Base-by-base conservation (phyloP, 2,329 filamentous ascomycete genomes). In the Aspergillus persii region DNA sequence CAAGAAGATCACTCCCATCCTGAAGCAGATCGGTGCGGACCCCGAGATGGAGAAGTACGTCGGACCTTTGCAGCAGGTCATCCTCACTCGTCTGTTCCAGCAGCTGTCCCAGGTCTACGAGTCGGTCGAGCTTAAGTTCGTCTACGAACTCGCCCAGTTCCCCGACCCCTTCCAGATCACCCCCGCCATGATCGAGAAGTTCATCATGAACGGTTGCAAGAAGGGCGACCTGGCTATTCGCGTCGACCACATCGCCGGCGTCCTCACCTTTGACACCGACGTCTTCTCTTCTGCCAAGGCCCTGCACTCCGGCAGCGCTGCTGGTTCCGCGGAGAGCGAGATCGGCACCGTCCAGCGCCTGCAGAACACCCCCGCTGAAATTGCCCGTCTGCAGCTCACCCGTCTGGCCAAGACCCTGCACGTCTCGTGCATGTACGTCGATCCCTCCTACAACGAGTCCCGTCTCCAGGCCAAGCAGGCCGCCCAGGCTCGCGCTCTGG, bases 161-260 rank as follows among this genome's bases (percentile, higher is more conserved):
- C 95, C 95, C 8, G 93, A 96, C 75, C 92, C 95, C 47, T 98
- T 96, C 85, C 90, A 97, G 79, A 92, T 98, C 67, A 90, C 86
- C 64, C 88, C 90, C 56, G 87, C 89, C 66, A 96, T 91, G 62
- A 96, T 99, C 67, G 95, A 99, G 83, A 99, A 98, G 82, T 99
- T 99, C 84, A 98, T 99, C 84, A 99, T 99, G 95, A 99, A 99
- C 78, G 95, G 95, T 64, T 98, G 96, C 86, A 99, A 99, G 87
- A 99, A 99, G 86, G 95, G 95, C 58, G 95, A 99, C 70, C 85
- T 99, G 50, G 90, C 95, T 56, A 96, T 99, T 69, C 92, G 95
- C 62, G 92, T 98, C 79, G 91, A 98, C 74, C 95, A 99, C 74
- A 92, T 92, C 62, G 94, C 93, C 56, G 92, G 95, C 61, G 91